phyloP scores from a whole-genome alignment of 2,329 filamentous ascomycete genomes.

The Beauveria australis region DNA sequence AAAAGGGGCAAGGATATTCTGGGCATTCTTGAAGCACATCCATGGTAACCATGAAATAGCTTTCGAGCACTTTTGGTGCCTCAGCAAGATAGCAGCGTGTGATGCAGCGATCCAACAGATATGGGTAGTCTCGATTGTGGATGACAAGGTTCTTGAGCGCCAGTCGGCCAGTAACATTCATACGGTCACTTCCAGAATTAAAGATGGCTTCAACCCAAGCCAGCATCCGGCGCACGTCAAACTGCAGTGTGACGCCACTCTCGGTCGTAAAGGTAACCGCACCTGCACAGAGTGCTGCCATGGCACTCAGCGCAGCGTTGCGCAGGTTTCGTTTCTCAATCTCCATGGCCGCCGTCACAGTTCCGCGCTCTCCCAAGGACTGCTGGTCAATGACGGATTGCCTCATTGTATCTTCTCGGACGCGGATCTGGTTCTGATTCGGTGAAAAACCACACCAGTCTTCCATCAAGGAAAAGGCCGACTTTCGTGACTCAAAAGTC shows the following conservation, averaged over 20 bases:
- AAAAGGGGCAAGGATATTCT: slow-evolving; percentile 80
- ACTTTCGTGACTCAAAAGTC: slow-evolving; percentile 93
- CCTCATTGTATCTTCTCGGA: slow-evolving; percentile 79
- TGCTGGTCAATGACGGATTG: slow-evolving; percentile 78
- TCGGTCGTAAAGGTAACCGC: slow-evolving; percentile 84
- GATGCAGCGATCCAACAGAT: slow-evolving; percentile 82
- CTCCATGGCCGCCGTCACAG: slow-evolving; percentile 82
- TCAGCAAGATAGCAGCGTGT: slow-evolving; percentile 83
- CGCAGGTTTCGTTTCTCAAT: slow-evolving; percentile 92
- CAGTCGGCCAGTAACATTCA: slow-evolving; percentile 80
- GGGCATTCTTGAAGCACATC: slow-evolving; percentile 76
- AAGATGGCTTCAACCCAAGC: slow-evolving; percentile 96
- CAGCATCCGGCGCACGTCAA: slow-evolving; percentile 87
- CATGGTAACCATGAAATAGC: slow-evolving; percentile 89
- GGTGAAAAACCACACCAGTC: slow-evolving; percentile 98
- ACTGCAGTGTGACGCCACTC: slow-evolving; percentile 78
- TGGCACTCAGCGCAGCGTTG: slow-evolving; percentile 84
- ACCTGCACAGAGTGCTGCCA: slow-evolving; percentile 84
- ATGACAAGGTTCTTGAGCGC: slow-evolving; percentile 84
- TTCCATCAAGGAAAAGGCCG: slow-evolving; percentile 93
- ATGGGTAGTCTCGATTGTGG: slow-evolving; percentile 80
- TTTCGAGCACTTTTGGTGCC: slow-evolving; percentile 75
- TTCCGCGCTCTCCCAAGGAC: slow-evolving; percentile 64
- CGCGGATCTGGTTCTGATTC: slow-evolving; percentile 73
- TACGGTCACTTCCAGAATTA: slow-evolving; percentile 80